A percentile compares a stretch with the other conserved stretches of the same genome.
Conservation (phyloP, 2,329 filamentous ascomycete genomes). For the Aspergillus terreus region DNA sequence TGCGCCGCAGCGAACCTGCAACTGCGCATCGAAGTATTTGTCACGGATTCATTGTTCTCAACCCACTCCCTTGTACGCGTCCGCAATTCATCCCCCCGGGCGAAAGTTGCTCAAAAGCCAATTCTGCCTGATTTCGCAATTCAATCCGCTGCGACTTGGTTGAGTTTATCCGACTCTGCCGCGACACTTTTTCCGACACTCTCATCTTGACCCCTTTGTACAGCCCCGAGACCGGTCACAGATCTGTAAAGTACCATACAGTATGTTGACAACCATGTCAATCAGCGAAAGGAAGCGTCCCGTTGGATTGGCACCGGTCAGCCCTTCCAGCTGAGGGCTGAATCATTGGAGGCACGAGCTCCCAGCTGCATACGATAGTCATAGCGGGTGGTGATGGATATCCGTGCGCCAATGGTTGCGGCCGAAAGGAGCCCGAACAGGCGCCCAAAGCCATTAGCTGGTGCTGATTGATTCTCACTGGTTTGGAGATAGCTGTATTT, state of each 20-base stretch:
- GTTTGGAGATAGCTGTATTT: conserved; percentile 4
- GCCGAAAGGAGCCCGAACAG: conserved; percentile 11
- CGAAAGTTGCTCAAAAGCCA: too few relatives aligned
- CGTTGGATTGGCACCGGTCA: conserved; percentile 11
- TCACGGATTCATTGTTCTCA: not conserved
- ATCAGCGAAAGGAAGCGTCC: conserved; percentile 4
- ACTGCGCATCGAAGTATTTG: not conserved
- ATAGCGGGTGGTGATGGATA: conserved; percentile 13
- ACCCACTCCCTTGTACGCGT: not conserved
- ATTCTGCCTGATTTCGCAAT: not conserved
- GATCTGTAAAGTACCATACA: conserved; percentile 5
- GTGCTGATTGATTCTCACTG: conserved; percentile 7
- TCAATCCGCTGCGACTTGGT: too few relatives aligned
- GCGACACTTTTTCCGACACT: not conserved
- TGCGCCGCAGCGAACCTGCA: not conserved
- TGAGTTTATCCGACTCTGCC: not conserved
- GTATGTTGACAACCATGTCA: not conserved
- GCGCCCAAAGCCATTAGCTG: conserved; percentile 15
- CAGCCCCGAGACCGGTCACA: not conserved
- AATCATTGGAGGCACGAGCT: conserved; percentile 18
- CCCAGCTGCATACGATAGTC: conserved; percentile 16
- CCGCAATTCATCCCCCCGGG: too few relatives aligned
- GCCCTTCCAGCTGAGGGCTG: conserved; percentile 13
- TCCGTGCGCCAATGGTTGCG: conserved; percentile 18
- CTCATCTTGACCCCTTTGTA: not conserved